Base-by-base conservation (phyloP, 208 protist species). In the Tritrichomonas musculus region DNA sequence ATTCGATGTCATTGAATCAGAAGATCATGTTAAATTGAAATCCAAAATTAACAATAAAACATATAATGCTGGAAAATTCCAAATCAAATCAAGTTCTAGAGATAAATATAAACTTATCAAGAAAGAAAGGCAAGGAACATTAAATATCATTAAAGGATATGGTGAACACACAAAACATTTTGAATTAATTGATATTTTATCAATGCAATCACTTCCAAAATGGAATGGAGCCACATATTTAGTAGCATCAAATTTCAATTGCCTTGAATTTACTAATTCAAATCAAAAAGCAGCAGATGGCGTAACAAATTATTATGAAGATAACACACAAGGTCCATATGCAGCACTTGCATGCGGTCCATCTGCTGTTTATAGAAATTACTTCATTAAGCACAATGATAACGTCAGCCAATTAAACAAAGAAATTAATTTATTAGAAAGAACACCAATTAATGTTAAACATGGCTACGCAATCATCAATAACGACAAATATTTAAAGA, bases 61-160 rank as follows among this genome's bases (percentile, higher is more conserved):
- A 82, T 82, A n/a, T 82, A 49, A 44, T n/a, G n/a, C n/a, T 30
- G 73, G 73, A 50, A 82, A 82, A 47, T 82, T 82, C 50, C n/a
- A 14, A 22, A 3, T 82, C 30, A 47, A 20, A 47, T 53, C 73
- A 47, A 30, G 47, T 47, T 25, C n/a, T 30, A 53, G 39, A 13
- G 47, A 53, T 53, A 82, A 82, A n/a, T 53, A 53, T 14, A 0
- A 49, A 82, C 41, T 41, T n/a, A n/a, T n/a, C n/a, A n/a, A n/a
- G n/a, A n/a, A n/a, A 33, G 0, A 5, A 22, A 30, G 30, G 47
- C 25, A 50, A n/a, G 73, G 73, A 33, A 82, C 47, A 30, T 50
- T 82, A 1, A 0, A 82, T 82, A 50, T 82, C n/a, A 82, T 82
- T 50, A 14, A 36, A 8, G 73, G 73, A 50, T n/a, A 82, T 50